Percentiles rank a stretch among this genome's conserved stretches.
Conservation (phyloP, 2,329 filamentous ascomycete genomes). For the Trichophyton benhamiae region DNA sequence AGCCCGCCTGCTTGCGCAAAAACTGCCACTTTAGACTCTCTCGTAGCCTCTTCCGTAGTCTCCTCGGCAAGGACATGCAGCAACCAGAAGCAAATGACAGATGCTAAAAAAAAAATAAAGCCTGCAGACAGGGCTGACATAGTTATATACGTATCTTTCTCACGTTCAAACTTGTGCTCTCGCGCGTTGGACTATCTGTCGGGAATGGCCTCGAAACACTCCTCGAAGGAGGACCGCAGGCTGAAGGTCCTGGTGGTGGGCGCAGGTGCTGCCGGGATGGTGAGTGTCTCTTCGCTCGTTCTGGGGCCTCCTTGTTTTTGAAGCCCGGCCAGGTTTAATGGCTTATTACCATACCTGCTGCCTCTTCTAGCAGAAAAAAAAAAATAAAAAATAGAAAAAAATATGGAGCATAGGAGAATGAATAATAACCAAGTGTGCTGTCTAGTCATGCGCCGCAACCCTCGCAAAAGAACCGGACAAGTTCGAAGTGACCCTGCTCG, state of each 20-base stretch:
- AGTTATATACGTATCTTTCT: not conserved
- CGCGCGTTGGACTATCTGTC: not conserved
- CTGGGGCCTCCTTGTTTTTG: constrained; percentile 4
- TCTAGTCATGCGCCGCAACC: constrained; percentile 52
- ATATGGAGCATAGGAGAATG: not conserved
- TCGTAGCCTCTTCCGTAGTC: not conserved
- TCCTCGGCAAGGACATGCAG: not conserved
- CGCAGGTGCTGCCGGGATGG: constrained; percentile 52
- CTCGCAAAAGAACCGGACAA: constrained; percentile 53
- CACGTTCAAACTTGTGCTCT: not conserved
- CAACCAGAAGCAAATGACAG: not conserved
- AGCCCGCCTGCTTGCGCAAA: not conserved
- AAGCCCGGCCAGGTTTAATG: not conserved
- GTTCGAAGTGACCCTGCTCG: constrained; percentile 54
- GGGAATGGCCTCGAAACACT: not conserved
- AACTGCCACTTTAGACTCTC: not conserved
- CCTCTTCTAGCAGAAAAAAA: no score
- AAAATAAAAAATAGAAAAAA: not conserved
- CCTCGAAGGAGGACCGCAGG: constrained; percentile 19
- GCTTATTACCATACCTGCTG: not conserved
- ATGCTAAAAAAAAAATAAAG: not conserved
- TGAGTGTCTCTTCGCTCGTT: constrained; percentile 16
- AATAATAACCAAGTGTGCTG: constrained; percentile 4
- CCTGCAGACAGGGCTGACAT: not conserved
- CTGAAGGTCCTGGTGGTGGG: constrained; percentile 49